These are phyloP conservation scores for Penicillium macrosclerotiorum DNA, from an alignment of 495 filamentous ascomycete species.

Conservation along the genomic window DNA sequence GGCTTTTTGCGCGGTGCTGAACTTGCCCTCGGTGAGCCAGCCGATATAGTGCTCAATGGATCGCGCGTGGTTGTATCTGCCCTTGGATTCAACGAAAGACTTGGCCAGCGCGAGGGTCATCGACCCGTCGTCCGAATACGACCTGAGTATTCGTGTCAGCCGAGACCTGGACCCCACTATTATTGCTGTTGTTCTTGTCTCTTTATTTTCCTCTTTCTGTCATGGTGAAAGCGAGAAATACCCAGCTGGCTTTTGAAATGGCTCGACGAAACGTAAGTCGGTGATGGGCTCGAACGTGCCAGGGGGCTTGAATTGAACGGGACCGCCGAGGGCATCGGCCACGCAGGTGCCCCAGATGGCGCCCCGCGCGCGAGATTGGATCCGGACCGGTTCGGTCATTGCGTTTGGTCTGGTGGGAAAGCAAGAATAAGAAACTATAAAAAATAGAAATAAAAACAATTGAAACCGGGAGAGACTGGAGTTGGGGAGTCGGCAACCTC, in stretches of 20 bases:
- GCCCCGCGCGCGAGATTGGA: slow-evolving; percentile 29
- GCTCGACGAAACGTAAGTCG: slow-evolving; percentile 19
- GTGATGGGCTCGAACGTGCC: slow-evolving; percentile 40
- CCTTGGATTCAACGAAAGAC: slow-evolving; percentile 33
- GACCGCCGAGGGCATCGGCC: slow-evolving; percentile 49
- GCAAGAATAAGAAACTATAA: no score
- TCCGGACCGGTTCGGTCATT: no score
- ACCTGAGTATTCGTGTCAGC: slow-evolving; percentile 26
- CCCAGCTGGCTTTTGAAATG: slow-evolving; percentile 25
- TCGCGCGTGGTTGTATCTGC: slow-evolving; percentile 24
- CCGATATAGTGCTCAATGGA: slow-evolving; percentile 35
- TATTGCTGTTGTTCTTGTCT: no score
- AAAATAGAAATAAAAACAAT: no score
- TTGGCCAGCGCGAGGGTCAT: slow-evolving; percentile 47
- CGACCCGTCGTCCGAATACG: slow-evolving; percentile 48
- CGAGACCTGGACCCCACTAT: no score
- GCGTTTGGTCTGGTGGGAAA: no score
- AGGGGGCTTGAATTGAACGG: slow-evolving; percentile 37
- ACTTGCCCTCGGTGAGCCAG: slow-evolving; percentile 37
- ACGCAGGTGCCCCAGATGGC: slow-evolving; percentile 47
- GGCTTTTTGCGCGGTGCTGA: slow-evolving; percentile 32
- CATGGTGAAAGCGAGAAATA: neutral
- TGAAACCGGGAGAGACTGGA: no score
- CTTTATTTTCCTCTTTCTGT: no score
- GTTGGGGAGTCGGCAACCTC: no score